Evolutionary conservation across 495 filamentous ascomycete species (phyloP).

Genomic region (Astrocystis sublimbata): DNA sequence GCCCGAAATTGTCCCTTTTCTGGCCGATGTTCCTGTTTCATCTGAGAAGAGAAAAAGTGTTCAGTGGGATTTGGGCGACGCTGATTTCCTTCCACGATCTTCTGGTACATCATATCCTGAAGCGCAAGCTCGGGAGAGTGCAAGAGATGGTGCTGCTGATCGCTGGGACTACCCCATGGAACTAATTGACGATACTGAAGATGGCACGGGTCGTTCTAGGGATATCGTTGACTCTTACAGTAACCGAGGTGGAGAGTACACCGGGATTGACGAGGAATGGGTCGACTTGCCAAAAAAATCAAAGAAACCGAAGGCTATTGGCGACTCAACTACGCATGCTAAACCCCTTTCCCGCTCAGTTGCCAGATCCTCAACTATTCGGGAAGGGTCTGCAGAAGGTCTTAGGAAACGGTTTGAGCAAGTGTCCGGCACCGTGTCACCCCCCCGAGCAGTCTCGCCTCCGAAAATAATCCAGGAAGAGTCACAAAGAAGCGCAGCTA

Average conservation of each 20-base stretch:
- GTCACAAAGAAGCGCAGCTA: slow-evolving; percentile 20
- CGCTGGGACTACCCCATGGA: slow-evolving; percentile 12
- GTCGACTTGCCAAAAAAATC: slow-evolving; percentile 22
- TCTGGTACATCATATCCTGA: not conserved
- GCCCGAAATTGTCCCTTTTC: slow-evolving; percentile 12
- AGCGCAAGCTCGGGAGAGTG: not conserved
- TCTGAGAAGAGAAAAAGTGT: slow-evolving; percentile 23
- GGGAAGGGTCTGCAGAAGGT: slow-evolving; percentile 32
- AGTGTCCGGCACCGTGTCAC: slow-evolving; percentile 28
- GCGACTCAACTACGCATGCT: slow-evolving; percentile 9
- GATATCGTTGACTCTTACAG: slow-evolving; percentile 19
- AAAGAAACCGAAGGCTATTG: slow-evolving; percentile 25
- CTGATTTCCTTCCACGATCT: slow-evolving; percentile 8
- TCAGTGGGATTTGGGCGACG: slow-evolving; percentile 11
- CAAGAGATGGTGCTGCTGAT: not conserved
- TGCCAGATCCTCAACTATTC: slow-evolving; percentile 24
- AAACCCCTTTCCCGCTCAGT: slow-evolving; percentile 18
- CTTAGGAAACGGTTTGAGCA: slow-evolving; percentile 34
- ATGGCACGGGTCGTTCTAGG: slow-evolving; percentile 22
- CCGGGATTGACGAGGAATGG: slow-evolving; percentile 22
- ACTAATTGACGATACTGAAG: slow-evolving; percentile 10
- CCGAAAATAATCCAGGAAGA: slow-evolving; percentile 25
- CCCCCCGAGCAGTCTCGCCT: slow-evolving; percentile 15
- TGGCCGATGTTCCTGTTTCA: slow-evolving; percentile 24
- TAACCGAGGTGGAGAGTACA: slow-evolving; percentile 14